These are phyloP conservation scores for Copromyces sp. DNA, from an alignment of 495 filamentous ascomycete genomes.

Conservation along the genomic window DNA sequence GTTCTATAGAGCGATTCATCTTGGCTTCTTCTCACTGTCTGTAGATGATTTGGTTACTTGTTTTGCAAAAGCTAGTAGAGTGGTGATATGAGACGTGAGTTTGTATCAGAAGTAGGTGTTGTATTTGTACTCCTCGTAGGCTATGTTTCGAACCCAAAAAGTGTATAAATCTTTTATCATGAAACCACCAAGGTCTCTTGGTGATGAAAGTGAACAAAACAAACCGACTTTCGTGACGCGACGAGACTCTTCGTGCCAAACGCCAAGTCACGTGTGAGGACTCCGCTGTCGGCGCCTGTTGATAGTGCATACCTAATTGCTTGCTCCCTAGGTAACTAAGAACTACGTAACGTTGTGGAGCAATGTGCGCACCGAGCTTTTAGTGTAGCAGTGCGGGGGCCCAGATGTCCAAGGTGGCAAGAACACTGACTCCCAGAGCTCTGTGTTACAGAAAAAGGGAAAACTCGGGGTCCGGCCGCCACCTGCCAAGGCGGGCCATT, in stretches of 20 bases:
- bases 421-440: neutral
- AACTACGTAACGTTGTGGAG: neutral
- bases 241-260: neutral
- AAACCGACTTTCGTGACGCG: neutral
- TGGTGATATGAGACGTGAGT: neutral
- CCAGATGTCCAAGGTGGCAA: neutral
- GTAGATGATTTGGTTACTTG: constrained; percentile 1
- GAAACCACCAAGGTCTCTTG: neutral
- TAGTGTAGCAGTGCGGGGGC: neutral
- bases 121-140: neutral
- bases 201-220: neutral
- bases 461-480: constrained; percentile 3
- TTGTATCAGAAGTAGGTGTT: neutral
- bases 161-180: neutral
- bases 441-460: constrained; percentile 1
- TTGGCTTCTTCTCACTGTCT: constrained; percentile 3
- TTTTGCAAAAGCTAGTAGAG: neutral
- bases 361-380: neutral
- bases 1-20: constrained; percentile 69
- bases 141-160: neutral
- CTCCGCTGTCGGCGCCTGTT: neutral
- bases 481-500: neutral
- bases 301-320: neutral
- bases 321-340: neutral
- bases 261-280: constrained; percentile 12